Conservation (phyloP, 2,329 filamentous ascomycete species). For the Monosporascus sp. region DNA sequence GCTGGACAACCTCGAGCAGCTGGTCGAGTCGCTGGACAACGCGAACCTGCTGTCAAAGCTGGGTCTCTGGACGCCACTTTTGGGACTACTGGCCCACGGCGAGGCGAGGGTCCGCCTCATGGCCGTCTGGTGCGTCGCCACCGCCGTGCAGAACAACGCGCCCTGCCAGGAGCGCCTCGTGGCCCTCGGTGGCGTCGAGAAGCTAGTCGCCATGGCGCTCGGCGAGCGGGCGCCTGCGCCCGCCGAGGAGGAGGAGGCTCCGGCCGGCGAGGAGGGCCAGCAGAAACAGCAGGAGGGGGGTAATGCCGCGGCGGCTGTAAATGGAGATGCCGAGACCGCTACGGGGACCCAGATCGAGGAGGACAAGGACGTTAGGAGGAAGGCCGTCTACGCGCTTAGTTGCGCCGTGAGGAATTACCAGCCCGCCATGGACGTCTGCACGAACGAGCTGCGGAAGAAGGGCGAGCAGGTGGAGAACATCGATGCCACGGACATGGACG, state of each 20-base stretch:
- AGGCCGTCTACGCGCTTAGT: conserved; percentile 85
- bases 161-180: conserved; percentile 70
- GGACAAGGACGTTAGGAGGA: conserved; percentile 64
- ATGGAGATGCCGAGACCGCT: too few species aligned
- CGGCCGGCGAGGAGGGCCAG: too few species aligned
- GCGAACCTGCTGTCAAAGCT: conserved; percentile 86
- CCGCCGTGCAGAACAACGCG: conserved; percentile 93
- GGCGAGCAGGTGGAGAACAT: conserved; percentile 54
- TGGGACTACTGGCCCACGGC: conserved; percentile 61
- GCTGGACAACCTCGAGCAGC: conserved; percentile 92
- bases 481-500: conserved; percentile 85
- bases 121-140: conserved; percentile 92
- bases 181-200: conserved; percentile 61
- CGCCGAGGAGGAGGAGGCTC: conserved; percentile 14
- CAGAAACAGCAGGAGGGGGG: too few species aligned
- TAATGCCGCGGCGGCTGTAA: too few species aligned
- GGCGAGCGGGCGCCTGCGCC: conserved; percentile 15
- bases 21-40: conserved; percentile 91
- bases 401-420: conserved; percentile 86
- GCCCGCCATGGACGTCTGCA: conserved; percentile 66
- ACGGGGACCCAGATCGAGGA: background rate
- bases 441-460: conserved; percentile 52
- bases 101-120: conserved; percentile 71
- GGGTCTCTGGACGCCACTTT: conserved; percentile 74
- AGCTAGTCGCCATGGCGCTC: conserved; percentile 57